Base-by-base conservation (phyloP, 2,329 filamentous ascomycete species). In the Geosmithia morbida region DNA sequence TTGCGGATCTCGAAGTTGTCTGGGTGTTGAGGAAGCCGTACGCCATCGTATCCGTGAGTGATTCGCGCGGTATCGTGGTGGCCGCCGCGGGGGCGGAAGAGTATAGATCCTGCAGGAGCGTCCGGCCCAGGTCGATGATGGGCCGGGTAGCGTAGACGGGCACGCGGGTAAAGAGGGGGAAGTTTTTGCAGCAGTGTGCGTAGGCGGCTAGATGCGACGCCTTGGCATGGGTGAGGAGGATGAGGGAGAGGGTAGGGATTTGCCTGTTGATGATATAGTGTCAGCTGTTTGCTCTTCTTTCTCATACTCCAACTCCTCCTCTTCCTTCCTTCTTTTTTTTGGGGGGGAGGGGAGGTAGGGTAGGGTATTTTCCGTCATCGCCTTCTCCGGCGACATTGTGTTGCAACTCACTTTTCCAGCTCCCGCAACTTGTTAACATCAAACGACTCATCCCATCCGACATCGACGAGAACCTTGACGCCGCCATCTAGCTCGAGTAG, bases 111-210 rank as follows among this genome's bases (percentile, higher is more conserved):
- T 95, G 88, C 19, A 94, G 72, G 22, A 97, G 74, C 1, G 88
- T 94, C 41, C 90, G 84, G 18, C 92, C 92, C 43, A 98, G 81
- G 41, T 92, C 85, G 58, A 96, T 89, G 55, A 98, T 88, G 10
- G 92, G 92, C 40, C 82, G 81, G 5, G 92, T 98, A 48, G 92
- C 92, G 66, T 96, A 98, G 49, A 95, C 81, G 41, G 92, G 92
- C 51, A 98, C 88, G 59, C 88, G 83, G 10, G 83, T 84, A 66
- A 98, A 98, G 44, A 87, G 74, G 43, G 92, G 88, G 52, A 97
- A 85, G 63, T 96, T 83, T 65, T 95, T 95, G 80, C 92, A 97
- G 70, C 89, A 96, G 64, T 97, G 89, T 42, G 87, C 89, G 62
- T 87, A 96, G 50, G 92, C 92, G 54, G 87, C 90, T 48, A 98